phyloP scores from a whole-genome alignment of 495 filamentous ascomycete genomes.

The Penicillium coffeae region DNA sequence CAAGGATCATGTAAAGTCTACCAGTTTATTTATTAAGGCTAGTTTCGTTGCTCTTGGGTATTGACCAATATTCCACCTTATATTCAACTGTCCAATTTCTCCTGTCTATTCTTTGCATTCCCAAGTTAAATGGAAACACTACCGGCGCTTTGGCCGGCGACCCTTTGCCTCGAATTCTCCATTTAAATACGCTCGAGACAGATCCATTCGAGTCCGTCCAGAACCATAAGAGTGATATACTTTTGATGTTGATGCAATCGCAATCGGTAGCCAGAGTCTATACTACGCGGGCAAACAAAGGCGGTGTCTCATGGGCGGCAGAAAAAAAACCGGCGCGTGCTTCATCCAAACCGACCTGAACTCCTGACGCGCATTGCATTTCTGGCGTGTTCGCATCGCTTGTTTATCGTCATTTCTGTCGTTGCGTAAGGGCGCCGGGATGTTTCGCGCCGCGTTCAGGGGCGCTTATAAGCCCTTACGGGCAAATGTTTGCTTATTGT shows the following conservation, averaged over 20 bases:
- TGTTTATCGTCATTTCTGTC: neutral
- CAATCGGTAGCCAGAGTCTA: neutral
- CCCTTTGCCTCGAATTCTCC: no score
- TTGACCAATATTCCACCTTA: no score
- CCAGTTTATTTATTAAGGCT: no score
- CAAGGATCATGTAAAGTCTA: neutral
- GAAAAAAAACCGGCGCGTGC: constrained; percentile 21
- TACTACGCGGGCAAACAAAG: neutral
- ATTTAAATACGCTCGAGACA: no score
- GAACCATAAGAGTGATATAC: no score
- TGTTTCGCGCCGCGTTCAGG: constrained; percentile 41
- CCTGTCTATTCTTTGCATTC: no score
- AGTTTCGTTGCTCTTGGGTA: no score
- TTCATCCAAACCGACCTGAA: neutral
- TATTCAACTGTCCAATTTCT: no score
- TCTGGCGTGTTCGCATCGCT: neutral
- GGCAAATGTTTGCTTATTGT: constrained; percentile 37
- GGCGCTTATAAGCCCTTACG: constrained; percentile 39
- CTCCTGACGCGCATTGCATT: neutral
- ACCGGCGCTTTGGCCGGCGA: no score
- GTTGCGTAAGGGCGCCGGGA: constrained; percentile 18
- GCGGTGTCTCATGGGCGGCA: constrained; percentile 17
- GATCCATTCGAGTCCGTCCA: no score
- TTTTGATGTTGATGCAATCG: neutral
- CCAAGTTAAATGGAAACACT: no score